Evolutionary conservation across 2,329 filamentous ascomycete genomes (phyloP).

Genomic region (Orbilia ellipsospora): DNA sequence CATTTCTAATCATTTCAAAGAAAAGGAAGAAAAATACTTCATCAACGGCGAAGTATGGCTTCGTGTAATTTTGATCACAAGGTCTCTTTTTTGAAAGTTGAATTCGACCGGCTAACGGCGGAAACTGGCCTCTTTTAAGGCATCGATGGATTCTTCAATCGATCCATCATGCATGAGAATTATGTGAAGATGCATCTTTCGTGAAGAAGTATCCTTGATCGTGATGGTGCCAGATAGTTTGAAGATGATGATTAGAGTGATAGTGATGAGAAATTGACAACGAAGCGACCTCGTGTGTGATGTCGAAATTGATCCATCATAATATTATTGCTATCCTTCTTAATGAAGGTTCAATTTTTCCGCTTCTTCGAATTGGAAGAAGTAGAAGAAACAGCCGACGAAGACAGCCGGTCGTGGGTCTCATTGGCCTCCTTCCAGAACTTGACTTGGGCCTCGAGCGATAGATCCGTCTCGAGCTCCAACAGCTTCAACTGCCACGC

Average conservation of each 20-base stretch:
- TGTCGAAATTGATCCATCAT: no score
- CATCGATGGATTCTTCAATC: background rate
- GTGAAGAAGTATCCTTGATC: background rate
- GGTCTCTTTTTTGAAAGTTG: slow-evolving; percentile 20
- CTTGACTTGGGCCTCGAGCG: slow-evolving; percentile 34
- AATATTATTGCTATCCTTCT: no score
- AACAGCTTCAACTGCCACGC: slow-evolving; percentile 46
- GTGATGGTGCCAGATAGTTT: background rate
- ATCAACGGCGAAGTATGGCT: slow-evolving; percentile 11
- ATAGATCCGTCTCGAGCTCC: slow-evolving; percentile 23
- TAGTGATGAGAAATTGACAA: slow-evolving; percentile 1
- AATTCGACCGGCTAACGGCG: slow-evolving; percentile 21
- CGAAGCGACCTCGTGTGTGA: no score
- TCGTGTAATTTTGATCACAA: slow-evolving; percentile 33
- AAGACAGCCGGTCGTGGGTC: slow-evolving; percentile 29
- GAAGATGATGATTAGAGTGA: background rate
- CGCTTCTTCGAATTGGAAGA: slow-evolving; percentile 18
- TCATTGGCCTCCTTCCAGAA: slow-evolving; percentile 48
- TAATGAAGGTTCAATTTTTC: background rate
- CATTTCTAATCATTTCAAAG: slow-evolving; percentile 34
- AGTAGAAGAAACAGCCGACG: background rate
- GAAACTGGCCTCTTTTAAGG: background rate
- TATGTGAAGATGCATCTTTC: slow-evolving; percentile 1
- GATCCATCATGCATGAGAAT: slow-evolving; percentile 1
- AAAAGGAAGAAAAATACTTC: slow-evolving; percentile 6